Evolutionary conservation across 768 basidiomycete genomes (phyloP).

Genomic region (Suillus brevipes): DNA sequence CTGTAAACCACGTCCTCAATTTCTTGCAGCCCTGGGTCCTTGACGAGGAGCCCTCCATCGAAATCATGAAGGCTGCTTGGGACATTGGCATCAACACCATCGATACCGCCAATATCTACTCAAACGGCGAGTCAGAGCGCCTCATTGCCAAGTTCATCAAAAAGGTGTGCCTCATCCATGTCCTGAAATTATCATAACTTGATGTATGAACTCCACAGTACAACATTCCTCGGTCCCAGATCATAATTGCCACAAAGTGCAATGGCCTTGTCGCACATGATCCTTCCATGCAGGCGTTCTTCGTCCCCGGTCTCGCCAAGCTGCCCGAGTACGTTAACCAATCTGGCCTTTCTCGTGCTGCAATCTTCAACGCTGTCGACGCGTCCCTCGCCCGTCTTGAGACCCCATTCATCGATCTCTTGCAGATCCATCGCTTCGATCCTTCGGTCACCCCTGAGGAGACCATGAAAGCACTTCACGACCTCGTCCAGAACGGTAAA

Average conservation of each 20-base stretch:
- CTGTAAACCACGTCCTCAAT: background rate
- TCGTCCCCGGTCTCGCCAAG: constrained; percentile 3
- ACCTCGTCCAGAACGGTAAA: constrained; percentile 47
- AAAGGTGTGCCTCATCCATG: constrained; percentile 22
- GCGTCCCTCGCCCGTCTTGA: constrained; percentile 38
- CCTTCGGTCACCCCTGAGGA: constrained; percentile 38
- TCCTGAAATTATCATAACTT: background rate
- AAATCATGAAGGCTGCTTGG: constrained; percentile 40
- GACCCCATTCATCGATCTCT: constrained; percentile 39
- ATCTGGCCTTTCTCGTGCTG: constrained; percentile 34
- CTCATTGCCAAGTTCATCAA: constrained; percentile 39
- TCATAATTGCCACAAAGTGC: constrained; percentile 35
- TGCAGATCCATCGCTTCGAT: constrained; percentile 50
- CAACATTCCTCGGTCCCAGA: constrained; percentile 33
- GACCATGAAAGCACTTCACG: constrained; percentile 53
- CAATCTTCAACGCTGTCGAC: constrained; percentile 40
- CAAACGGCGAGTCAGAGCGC: constrained; percentile 38
- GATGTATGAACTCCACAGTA: constrained; percentile 20
- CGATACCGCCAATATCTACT: constrained; percentile 42
- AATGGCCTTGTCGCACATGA: constrained; percentile 17
- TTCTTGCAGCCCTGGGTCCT: constrained; percentile 25
- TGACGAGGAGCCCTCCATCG: constrained; percentile 29
- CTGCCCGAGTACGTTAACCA: constrained; percentile 32
- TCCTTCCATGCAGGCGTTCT: background rate
- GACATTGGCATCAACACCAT: constrained; percentile 41